Conservation (phyloP, 257 asterid species). For the Craterostigma plantagineum region DNA sequence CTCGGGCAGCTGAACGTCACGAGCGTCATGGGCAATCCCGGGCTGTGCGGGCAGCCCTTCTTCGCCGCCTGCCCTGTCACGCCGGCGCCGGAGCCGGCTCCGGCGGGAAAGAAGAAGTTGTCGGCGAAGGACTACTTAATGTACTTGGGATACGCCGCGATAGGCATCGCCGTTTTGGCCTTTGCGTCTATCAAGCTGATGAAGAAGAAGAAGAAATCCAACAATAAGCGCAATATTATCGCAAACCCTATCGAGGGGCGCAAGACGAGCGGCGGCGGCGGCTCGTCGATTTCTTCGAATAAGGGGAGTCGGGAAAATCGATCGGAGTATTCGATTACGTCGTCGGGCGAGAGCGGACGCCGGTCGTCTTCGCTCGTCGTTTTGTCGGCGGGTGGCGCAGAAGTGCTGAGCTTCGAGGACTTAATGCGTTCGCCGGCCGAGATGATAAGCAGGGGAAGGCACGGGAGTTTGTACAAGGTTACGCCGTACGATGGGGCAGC, state of each 20-base stretch:
- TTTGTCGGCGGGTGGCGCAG: conserved; percentile 6
- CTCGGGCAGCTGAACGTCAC: conserved; percentile 17
- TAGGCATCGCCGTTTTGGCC: conserved; percentile 21
- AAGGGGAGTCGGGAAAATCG: conserved; percentile 29
- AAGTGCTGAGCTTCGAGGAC: conserved; percentile 49
- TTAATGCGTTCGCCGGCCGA: conserved; percentile 60
- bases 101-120: conserved; percentile 10
- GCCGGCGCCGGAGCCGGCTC: conserved; percentile 8
- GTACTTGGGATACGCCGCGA: conserved; percentile 40
- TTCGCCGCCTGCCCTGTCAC: conserved; percentile 21
- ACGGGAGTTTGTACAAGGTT: conserved; percentile 54
- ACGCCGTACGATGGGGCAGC: conserved; percentile 15
- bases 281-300: conserved; percentile 9
- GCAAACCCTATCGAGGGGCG: too few species aligned
- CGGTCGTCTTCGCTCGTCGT: conserved; percentile 32
- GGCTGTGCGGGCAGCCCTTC: conserved; percentile 43
- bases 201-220: conserved; percentile 6
- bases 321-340: conserved; percentile 58
- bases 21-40: conserved; percentile 39
- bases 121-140: conserved; percentile 24
- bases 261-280: conserved; percentile 15
- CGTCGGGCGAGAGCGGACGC: conserved; percentile 31
- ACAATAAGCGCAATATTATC: neutral
- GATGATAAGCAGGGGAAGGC: conserved; percentile 35
- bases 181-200: conserved; percentile 15